Percentiles rank a stretch among this genome's conserved stretches.
phyloP scores from a whole-genome alignment of 1,284 basidiomycete species.

The Trichosporon coremiiforme region DNA sequence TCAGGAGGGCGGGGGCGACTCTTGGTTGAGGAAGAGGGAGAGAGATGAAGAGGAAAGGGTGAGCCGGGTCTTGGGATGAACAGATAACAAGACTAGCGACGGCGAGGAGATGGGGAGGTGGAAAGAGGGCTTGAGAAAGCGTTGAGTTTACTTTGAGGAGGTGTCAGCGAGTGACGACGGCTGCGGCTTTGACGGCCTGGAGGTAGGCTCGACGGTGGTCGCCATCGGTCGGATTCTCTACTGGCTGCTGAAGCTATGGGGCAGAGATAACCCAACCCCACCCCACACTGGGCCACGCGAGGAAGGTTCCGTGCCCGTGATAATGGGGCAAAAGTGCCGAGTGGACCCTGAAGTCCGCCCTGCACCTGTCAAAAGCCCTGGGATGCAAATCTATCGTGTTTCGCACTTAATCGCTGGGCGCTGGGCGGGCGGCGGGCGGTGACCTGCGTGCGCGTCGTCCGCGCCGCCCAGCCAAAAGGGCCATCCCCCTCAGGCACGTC shows the following conservation, averaged over 20 bases:
- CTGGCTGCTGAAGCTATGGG: conserved; percentile 19
- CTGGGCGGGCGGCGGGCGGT: too few relatives aligned
- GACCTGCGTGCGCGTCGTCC: too few relatives aligned
- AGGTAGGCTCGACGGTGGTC: conserved; percentile 3
- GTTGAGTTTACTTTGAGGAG: neutral
- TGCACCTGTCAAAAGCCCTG: conserved; percentile 15
- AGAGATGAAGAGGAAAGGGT: conserved; percentile 7
- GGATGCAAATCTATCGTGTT: conserved; percentile 16
- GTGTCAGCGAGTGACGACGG: conserved; percentile 10
- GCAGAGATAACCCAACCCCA: conserved; percentile 20
- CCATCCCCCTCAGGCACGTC: conserved; percentile 4
- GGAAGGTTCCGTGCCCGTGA: conserved; percentile 9
- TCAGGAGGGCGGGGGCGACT: neutral
- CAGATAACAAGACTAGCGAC: conserved; percentile 8
- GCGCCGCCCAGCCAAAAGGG: too few relatives aligned
- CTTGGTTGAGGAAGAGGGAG: neutral
- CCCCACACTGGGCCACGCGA: conserved; percentile 18
- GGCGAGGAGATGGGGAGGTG: neutral
- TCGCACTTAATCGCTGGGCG: conserved; percentile 10
- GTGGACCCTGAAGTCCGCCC: conserved; percentile 10
- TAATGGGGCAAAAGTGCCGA: conserved; percentile 19
- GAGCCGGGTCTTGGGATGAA: conserved; percentile 11
- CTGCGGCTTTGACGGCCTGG: conserved; percentile 13
- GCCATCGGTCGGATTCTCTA: conserved; percentile 19
- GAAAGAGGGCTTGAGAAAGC: conserved; percentile 3